These are phyloP conservation scores for Castanea mollissima DNA, from an alignment of 306 rosid species.

Conservation along the genomic window DNA sequence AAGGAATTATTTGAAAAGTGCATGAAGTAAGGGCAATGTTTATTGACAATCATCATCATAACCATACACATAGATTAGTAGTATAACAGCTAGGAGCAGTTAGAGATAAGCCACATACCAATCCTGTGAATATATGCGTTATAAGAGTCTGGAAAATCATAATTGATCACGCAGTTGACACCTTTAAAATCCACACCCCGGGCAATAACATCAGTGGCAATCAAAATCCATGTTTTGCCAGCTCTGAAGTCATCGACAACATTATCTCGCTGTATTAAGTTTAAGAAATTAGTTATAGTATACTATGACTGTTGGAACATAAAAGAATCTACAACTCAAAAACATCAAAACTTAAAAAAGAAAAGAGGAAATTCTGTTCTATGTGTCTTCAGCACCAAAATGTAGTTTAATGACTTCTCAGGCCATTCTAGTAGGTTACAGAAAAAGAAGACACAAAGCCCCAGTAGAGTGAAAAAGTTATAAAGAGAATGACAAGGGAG, in stretches of 20 bases:
- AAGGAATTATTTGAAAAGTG: neutral
- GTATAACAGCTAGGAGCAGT: neutral
- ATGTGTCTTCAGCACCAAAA: neutral
- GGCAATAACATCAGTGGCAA: conserved; percentile 95
- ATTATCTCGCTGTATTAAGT: conserved; percentile 70
- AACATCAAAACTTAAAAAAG: neutral
- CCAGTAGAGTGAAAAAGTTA: conserved; percentile 6
- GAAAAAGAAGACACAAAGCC: neutral
- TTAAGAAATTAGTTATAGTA: conserved; percentile 12
- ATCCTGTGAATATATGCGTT: conserved; percentile 87
- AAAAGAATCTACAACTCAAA: neutral
- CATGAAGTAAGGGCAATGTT: neutral
- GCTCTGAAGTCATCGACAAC: conserved; percentile 90
- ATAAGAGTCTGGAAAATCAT: conserved; percentile 93
- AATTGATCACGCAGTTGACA: conserved; percentile 83
- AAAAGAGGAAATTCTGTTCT: neutral
- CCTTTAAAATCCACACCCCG: conserved; percentile 99
- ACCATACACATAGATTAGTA: neutral
- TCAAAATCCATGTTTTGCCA: conserved; percentile 93
- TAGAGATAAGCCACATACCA: conserved; percentile 45
- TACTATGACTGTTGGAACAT: neutral
- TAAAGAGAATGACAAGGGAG: neutral
- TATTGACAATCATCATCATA: neutral
- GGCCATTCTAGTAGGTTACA: neutral
- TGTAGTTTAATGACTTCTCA: neutral